A percentile compares a stretch with the other conserved stretches of the same genome.
Evolutionary conservation across 2,329 filamentous ascomycete species (phyloP).

Genomic region (Mollisiaceae sp.): DNA sequence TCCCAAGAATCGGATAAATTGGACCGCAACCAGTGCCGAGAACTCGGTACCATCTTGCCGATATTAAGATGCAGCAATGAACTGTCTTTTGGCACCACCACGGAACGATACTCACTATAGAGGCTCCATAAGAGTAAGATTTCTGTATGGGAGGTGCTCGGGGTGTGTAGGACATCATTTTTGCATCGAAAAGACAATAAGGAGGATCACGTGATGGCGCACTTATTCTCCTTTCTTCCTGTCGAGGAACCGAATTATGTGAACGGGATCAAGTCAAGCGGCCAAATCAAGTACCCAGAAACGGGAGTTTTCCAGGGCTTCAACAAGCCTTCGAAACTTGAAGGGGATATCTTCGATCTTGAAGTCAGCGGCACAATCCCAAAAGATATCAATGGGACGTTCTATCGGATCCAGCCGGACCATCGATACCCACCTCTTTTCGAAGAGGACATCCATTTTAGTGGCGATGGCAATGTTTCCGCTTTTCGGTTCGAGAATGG

Average conservation of each 20-base stretch:
- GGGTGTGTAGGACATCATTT: not conserved
- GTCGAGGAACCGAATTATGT: slow-evolving; percentile 27
- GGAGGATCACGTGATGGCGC: slow-evolving; percentile 24
- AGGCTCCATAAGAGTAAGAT: not conserved
- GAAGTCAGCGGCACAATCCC: slow-evolving; percentile 49
- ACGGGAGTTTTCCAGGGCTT: slow-evolving; percentile 46
- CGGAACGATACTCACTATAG: not conserved
- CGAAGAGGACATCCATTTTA: slow-evolving; percentile 53
- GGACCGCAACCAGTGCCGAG: not conserved
- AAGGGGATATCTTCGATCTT: slow-evolving; percentile 47
- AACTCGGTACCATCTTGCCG: not conserved
- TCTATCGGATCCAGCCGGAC: slow-evolving; percentile 50
- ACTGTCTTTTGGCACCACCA: not conserved
- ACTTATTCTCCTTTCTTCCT: slow-evolving; percentile 29
- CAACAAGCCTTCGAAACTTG: slow-evolving; percentile 46
- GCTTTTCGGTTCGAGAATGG: slow-evolving; percentile 43
- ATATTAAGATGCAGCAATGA: not conserved
- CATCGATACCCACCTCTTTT: slow-evolving; percentile 59
- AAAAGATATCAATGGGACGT: slow-evolving; percentile 50
- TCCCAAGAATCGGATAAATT: not conserved
- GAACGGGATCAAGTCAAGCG: slow-evolving; percentile 27
- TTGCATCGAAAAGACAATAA: not conserved
- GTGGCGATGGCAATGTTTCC: slow-evolving; percentile 42
- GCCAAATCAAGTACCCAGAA: slow-evolving; percentile 30
- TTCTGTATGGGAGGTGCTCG: not conserved